Base-by-base conservation (phyloP, 257 asterid species). In the Gentiana macrophylla region DNA sequence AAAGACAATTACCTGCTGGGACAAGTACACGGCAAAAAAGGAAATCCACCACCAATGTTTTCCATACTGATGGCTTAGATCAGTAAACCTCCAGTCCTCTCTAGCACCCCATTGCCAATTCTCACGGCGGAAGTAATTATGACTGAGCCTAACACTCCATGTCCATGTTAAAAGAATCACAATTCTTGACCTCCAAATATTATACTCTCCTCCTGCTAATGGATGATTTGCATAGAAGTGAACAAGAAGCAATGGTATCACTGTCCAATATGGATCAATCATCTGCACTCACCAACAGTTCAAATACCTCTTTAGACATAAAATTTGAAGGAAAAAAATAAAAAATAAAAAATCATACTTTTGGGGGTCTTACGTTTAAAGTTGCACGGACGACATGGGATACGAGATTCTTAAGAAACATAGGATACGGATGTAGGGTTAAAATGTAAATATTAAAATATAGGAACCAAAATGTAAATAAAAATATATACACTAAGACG, bases 251-350 rank as follows among this genome's bases (percentile, higher is more conserved):
- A 84, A 77, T 7, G 98, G 98, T 49, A 90, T 77, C 67, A 79
- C 94, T 53, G 96, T 90, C 98, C 98, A 90, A 50, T 86, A 86
- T 69, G 76, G 56, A 78, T 91, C 98, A 48, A 91, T 91, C 94
- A 91, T 84, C 95, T 89, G 84, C 63, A 76, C 50, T 56, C 59
- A 63, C 41, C 37, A 38, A 59, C 57, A 57, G 35, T 56, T 41
- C 45, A 55, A 8, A 43, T 8, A n/a, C 13, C 51, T 50, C 49
- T 37, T 61, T 34, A 61, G 32, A 3, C 35, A 32, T 48, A 54
- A 56, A 65, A 52, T 11, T 5, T 8, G 8, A 38, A 48, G 6
- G 44, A 33, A 7, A 61, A 24, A 13, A 10, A 53, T 2, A 11
- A 49, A 32, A 32, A 4, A 24, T 38, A 44, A 44, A 44, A 34